Evolutionary conservation across 1,139 yeast genomes (phyloP).

Genomic region (Yamadazyma epiphylla): DNA sequence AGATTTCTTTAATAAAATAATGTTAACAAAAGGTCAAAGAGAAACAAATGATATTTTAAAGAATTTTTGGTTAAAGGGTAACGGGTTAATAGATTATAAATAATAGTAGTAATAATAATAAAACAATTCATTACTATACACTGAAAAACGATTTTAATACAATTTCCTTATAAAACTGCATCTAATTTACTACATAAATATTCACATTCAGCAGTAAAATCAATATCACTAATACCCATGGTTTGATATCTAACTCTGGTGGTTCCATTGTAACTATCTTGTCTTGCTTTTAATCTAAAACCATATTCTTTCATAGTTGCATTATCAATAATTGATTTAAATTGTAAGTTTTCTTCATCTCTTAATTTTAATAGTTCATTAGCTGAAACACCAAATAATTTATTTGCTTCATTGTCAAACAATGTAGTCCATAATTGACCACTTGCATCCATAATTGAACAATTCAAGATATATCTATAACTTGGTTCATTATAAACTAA

Average conservation of each 20-base stretch:
- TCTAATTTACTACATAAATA: constrained; percentile 51
- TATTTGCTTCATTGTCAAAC: constrained; percentile 80
- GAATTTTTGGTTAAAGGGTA: constrained; percentile 60
- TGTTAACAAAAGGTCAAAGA: constrained; percentile 63
- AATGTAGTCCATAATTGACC: constrained; percentile 86
- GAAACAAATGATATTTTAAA: constrained; percentile 54
- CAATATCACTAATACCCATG: constrained; percentile 50
- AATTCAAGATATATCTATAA: constrained; percentile 73
- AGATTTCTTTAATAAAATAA: constrained; percentile 49
- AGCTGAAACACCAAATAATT: constrained; percentile 68
- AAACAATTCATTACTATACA: constrained; percentile 2
- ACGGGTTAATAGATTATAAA: constrained; percentile 46
- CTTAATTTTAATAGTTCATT: constrained; percentile 55
- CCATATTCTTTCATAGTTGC: constrained; percentile 66
- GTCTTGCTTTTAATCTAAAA: constrained; percentile 77
- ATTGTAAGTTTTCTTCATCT: constrained; percentile 41
- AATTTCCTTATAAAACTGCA: constrained; percentile 12
- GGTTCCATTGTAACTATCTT: constrained; percentile 78
- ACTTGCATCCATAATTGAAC: constrained; percentile 71
- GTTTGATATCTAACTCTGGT: constrained; percentile 75
- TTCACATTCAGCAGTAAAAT: constrained; percentile 61
- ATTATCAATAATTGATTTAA: constrained; percentile 46
- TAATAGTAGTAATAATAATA: constrained; percentile 6
- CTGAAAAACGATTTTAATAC: no score
- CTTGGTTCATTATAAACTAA: constrained; percentile 62